Evolutionary conservation across 495 filamentous ascomycete genomes (phyloP).

Genomic region (Lophiostoma macrostomum): DNA sequence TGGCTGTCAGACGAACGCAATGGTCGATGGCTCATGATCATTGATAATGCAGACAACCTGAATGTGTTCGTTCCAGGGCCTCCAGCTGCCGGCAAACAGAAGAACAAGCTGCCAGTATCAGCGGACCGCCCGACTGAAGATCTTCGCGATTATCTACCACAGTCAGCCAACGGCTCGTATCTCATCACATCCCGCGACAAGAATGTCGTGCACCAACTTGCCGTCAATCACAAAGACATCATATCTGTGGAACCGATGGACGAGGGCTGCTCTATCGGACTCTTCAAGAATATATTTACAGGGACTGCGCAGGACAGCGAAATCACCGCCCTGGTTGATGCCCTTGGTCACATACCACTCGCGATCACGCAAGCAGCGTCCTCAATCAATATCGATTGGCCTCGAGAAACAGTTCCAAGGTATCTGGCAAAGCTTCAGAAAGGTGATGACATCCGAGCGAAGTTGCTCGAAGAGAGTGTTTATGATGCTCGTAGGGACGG

Average conservation of each 20-base stretch:
- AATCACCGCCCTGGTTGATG: slow-evolving; percentile 12
- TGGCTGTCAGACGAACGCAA: slow-evolving; percentile 26
- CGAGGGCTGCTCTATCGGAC: slow-evolving; percentile 11
- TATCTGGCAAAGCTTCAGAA: slow-evolving; percentile 44
- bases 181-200: slow-evolving; percentile 23
- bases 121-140: slow-evolving; percentile 10
- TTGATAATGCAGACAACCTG: slow-evolving; percentile 24
- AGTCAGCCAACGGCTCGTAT: slow-evolving; percentile 15
- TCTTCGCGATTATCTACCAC: slow-evolving; percentile 14
- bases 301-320: slow-evolving; percentile 15
- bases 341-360: slow-evolving; percentile 29
- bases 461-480: slow-evolving; percentile 41
- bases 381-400: slow-evolving; percentile 17
- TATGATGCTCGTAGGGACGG: slow-evolving; percentile 44
- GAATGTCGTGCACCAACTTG: slow-evolving; percentile 21
- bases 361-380: slow-evolving; percentile 30
- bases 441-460: slow-evolving; percentile 39
- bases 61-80: too few species aligned
- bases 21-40: slow-evolving; percentile 19
- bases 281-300: slow-evolving; percentile 28
- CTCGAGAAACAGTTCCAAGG: slow-evolving; percentile 36
- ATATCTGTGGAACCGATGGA: slow-evolving; percentile 12
- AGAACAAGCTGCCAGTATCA: too few species aligned
- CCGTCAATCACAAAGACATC: slow-evolving; percentile 14
- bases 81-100: too few species aligned